Evolutionary conservation across 192 early-diverging fungal species (phyloP).

Genomic region (Paraglomus brasilianum): DNA sequence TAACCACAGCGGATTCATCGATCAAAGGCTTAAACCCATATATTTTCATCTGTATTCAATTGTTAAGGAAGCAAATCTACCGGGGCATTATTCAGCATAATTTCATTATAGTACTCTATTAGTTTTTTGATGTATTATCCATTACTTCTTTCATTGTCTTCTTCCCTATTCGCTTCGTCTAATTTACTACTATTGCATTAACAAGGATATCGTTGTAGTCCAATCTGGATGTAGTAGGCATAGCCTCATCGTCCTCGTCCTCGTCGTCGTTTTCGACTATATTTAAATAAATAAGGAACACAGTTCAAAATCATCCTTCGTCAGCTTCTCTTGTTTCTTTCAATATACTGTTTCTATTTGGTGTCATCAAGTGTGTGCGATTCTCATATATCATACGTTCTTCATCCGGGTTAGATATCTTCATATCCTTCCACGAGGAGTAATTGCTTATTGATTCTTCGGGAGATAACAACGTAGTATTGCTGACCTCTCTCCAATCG

Average conservation of each 20-base stretch:
- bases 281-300: background rate
- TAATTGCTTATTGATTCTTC: slow-evolving; percentile 5
- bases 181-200: too few species aligned
- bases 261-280: slow-evolving; percentile 17
- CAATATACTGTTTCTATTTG: background rate
- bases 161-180: too few species aligned
- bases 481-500: background rate
- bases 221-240: background rate
- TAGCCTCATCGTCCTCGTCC: background rate
- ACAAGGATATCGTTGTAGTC: slow-evolving; percentile 23
- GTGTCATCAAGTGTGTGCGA: background rate
- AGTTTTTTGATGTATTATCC: too few species aligned
- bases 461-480: background rate
- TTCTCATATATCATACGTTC: background rate
- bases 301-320: too few species aligned
- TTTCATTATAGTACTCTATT: too few species aligned
- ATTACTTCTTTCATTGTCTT: too few species aligned
- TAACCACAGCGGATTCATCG: slow-evolving; percentile 63
- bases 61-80: background rate
- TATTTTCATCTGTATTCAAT: slow-evolving; percentile 41
- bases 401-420: background rate
- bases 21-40: slow-evolving; percentile 58
- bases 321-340: too few species aligned
- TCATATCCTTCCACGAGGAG: slow-evolving; percentile 20
- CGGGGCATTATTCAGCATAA: too few species aligned